Evolutionary conservation across 257 asterid genomes (phyloP).

Genomic region (Solanum clarkiae): DNA sequence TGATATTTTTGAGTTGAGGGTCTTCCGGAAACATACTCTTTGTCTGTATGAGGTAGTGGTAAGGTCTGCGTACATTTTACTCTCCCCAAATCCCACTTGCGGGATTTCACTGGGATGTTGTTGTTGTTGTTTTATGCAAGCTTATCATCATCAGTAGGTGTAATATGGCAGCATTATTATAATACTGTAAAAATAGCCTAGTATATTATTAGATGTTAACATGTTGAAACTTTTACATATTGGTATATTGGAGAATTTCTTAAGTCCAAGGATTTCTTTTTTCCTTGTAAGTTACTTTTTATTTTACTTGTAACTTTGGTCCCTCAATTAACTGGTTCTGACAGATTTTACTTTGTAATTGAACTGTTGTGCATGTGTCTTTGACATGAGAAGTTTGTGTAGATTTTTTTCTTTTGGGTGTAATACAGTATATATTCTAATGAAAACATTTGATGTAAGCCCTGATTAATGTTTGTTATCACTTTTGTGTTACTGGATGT

Average conservation of each 20-base stretch:
- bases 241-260: background rate
- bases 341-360: background rate
- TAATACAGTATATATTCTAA: background rate
- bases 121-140: background rate
- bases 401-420: background rate
- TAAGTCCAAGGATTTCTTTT: background rate
- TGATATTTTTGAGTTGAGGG: too few relatives aligned
- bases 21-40: too few relatives aligned
- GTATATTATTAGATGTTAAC: background rate
- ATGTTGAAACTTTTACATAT: background rate
- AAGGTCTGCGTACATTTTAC: too few relatives aligned
- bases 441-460: background rate
- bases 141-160: background rate
- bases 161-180: background rate
- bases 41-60: too few relatives aligned
- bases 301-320: background rate
- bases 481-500: background rate
- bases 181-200: background rate
- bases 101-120: too few relatives aligned
- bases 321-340: background rate
- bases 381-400: background rate
- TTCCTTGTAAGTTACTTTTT: background rate
- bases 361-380: background rate
- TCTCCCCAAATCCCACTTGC: too few relatives aligned
- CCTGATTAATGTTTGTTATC: background rate